Evolutionary conservation across 2,329 filamentous ascomycete genomes (phyloP).

Genomic region (Colletotrichum cuscutae): DNA sequence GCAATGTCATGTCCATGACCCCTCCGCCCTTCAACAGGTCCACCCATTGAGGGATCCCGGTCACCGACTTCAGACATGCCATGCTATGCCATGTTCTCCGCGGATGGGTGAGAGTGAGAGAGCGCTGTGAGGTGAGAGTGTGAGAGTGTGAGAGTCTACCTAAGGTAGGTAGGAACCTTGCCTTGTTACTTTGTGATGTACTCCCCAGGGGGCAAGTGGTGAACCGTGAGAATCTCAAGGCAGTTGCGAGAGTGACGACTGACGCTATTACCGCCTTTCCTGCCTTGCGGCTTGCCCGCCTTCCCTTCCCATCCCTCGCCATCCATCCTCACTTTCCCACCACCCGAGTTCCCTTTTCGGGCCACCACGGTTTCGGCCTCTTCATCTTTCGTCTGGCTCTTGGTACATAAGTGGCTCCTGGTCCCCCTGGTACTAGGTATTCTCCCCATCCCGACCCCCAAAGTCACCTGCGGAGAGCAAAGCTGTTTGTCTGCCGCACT

Average conservation of each 20-base stretch:
- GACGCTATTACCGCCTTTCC: conserved; percentile 26
- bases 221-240: not conserved
- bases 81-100: not conserved
- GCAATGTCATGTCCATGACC: not conserved
- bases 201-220: not conserved
- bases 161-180: too few relatives aligned
- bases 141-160: too few relatives aligned
- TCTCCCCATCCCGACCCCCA: not conserved
- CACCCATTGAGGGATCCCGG: conserved; percentile 4
- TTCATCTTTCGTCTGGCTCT: not conserved
- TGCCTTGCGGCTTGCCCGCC: conserved; percentile 21
- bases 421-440: conserved; percentile 1
- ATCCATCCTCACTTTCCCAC: conserved; percentile 10
- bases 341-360: not conserved
- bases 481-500: conserved; percentile 23
- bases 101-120: not conserved
- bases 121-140: too few relatives aligned
- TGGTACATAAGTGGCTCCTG: conserved; percentile 32
- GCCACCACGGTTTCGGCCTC: conserved; percentile 27
- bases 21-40: not conserved
- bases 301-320: conserved; percentile 6
- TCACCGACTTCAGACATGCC: conserved; percentile 3
- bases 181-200: too few relatives aligned
- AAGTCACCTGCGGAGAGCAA: conserved; percentile 30
- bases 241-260: conserved; percentile 15